phyloP scores from a whole-genome alignment of 2,329 filamentous ascomycete species.

The Colletotrichum higginsianum region DNA sequence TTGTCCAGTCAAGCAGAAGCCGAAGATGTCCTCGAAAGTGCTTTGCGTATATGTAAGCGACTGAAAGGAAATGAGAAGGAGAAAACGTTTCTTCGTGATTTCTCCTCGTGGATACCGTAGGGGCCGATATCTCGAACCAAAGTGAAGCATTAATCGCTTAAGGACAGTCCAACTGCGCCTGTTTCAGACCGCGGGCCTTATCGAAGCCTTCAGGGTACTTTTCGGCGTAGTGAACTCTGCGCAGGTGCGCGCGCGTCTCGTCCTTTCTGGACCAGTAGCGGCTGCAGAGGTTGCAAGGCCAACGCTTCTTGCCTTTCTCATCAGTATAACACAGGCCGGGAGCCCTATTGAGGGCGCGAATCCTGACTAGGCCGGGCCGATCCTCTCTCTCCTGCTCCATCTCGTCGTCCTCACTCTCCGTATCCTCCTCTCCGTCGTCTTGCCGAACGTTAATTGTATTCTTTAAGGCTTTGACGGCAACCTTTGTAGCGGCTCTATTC shows the following conservation, averaged over 20 bases:
- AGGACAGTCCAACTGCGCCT: not conserved
- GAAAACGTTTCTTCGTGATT: too few species aligned
- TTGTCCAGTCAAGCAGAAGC: too few species aligned
- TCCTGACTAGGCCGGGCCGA: not conserved
- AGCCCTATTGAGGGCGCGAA: not conserved
- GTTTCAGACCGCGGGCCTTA: not conserved
- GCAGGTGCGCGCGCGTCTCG: not conserved
- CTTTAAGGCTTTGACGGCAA: too few species aligned
- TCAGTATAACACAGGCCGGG: not conserved
- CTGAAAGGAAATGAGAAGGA: too few species aligned
- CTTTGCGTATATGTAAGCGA: too few species aligned
- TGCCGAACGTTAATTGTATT: not conserved
- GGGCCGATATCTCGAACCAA: not conserved
- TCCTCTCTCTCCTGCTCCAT: not conserved
- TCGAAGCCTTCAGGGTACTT: not conserved
- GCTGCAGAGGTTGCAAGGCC: not conserved
- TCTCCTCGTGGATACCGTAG: too few species aligned
- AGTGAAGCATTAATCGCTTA: not conserved
- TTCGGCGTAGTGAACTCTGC: not conserved
- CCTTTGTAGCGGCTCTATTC: too few species aligned
- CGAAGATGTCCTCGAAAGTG: too few species aligned
- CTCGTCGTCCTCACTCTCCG: not conserved
- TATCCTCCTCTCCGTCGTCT: too few species aligned
- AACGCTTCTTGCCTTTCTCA: not conserved
- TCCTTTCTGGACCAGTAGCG: not conserved